A percentile compares a stretch with the other conserved stretches of the same genome.
Evolutionary conservation across 164 flowering plant species (phyloP).

Genomic region (Magnolia kwangsiensis): DNA sequence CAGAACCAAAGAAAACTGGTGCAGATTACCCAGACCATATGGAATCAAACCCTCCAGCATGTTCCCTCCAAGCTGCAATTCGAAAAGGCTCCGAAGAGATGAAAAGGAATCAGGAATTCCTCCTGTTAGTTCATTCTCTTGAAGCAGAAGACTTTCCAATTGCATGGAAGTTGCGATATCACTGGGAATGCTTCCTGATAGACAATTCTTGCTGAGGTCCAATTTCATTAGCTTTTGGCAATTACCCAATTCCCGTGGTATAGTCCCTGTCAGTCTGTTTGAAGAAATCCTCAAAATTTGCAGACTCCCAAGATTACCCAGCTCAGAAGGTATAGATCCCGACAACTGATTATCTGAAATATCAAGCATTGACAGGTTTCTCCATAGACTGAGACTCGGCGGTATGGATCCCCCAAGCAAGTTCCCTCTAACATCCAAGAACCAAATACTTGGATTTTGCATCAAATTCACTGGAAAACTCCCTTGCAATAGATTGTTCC

Average conservation of each 20-base stretch:
- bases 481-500: conserved; percentile 12
- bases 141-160: conserved; percentile 24
- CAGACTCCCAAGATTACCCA: conserved; percentile 28
- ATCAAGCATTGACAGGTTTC: conserved; percentile 15
- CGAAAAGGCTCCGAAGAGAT: conserved; percentile 16
- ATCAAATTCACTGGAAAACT: conserved; percentile 3
- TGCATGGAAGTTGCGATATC: conserved; percentile 9
- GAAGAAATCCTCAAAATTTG: conserved; percentile 21
- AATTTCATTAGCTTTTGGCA: conserved; percentile 9
- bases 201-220: conserved; percentile 1
- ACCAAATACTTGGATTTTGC: conserved; percentile 6
- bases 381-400: conserved; percentile 20
- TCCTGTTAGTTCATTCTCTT: conserved; percentile 28
- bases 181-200: conserved; percentile 9
- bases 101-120: conserved; percentile 25
- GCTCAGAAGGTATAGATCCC: conserved; percentile 22
- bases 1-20: conserved; percentile 11
- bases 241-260: conserved; percentile 24
- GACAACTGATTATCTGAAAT: conserved; percentile 15
- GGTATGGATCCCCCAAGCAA: conserved; percentile 29
- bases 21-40: conserved; percentile 20
- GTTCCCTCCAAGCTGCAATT: conserved; percentile 33
- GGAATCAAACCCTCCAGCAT: conserved; percentile 29
- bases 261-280: conserved; percentile 25
- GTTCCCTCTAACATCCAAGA: conserved; percentile 18